Conservation (phyloP, 2,329 filamentous ascomycete species). For the Colletotrichum liriopes region DNA sequence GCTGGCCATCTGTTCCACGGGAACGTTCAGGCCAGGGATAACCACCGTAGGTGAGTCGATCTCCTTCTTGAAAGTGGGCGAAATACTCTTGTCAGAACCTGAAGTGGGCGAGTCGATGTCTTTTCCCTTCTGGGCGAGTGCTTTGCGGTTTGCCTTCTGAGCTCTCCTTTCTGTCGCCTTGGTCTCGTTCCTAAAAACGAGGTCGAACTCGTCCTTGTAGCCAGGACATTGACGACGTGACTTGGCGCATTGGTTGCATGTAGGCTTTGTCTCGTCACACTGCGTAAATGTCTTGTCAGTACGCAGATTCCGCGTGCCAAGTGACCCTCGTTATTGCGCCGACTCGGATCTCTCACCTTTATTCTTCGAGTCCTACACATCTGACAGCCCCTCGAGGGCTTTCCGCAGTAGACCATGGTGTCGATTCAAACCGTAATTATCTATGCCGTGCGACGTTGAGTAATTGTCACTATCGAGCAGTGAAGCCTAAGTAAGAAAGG, state of each 20-base stretch:
- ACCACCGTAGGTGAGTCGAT: slow-evolving; percentile 46
- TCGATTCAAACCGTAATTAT: background rate
- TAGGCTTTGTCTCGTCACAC: slow-evolving; percentile 79
- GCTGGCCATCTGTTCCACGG: slow-evolving; percentile 69
- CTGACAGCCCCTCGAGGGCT: slow-evolving; percentile 79
- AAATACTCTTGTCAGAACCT: slow-evolving; percentile 41
- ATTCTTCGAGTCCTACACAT: slow-evolving; percentile 82
- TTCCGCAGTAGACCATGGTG: slow-evolving; percentile 77
- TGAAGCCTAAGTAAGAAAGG: background rate
- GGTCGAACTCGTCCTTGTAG: slow-evolving; percentile 80
- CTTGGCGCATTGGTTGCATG: slow-evolving; percentile 76
- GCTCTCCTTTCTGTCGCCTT: slow-evolving; percentile 76
- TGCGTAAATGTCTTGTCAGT: slow-evolving; percentile 51
- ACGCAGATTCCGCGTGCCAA: slow-evolving; percentile 1
- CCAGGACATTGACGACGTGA: slow-evolving; percentile 76
- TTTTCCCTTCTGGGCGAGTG: slow-evolving; percentile 55
- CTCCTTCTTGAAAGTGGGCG: slow-evolving; percentile 45
- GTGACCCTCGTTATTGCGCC: background rate
- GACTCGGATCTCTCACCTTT: slow-evolving; percentile 69
- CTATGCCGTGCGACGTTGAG: slow-evolving; percentile 50
- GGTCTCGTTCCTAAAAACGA: slow-evolving; percentile 82
- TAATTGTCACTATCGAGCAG: background rate
- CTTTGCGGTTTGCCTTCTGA: slow-evolving; percentile 69
- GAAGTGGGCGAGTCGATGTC: slow-evolving; percentile 46
- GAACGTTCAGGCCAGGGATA: slow-evolving; percentile 58